These are phyloP conservation scores for Dipteronia sinensis DNA, from an alignment of 345 rosid species.

Conservation along the genomic window DNA sequence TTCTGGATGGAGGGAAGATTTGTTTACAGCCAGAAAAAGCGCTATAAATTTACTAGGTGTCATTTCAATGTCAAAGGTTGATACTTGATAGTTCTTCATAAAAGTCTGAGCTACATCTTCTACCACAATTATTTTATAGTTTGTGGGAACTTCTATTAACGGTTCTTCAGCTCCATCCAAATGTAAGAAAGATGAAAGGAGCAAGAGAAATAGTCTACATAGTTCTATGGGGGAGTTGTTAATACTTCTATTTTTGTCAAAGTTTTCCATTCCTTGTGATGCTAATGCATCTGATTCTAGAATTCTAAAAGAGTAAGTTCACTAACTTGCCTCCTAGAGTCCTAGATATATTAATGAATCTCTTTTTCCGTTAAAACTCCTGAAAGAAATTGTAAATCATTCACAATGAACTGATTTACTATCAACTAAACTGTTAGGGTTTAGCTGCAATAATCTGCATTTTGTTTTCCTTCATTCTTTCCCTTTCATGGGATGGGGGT, in stretches of 20 bases:
- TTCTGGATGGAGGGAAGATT: constrained; percentile 93
- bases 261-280: constrained; percentile 60
- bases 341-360: background rate
- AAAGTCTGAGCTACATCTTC: constrained; percentile 19
- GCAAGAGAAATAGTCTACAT: constrained; percentile 48
- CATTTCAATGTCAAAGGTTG: constrained; percentile 77
- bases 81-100: constrained; percentile 19
- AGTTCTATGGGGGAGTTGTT: constrained; percentile 71
- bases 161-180: constrained; percentile 54
- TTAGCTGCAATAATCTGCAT: background rate
- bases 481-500: background rate
- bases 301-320: constrained; percentile 58
- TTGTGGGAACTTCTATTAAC: constrained; percentile 38
- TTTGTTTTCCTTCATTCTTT: background rate
- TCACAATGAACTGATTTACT: background rate
- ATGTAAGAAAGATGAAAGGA: constrained; percentile 81
- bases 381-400: background rate
- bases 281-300: constrained; percentile 48
- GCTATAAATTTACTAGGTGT: constrained; percentile 84
- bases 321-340: constrained; percentile 21
- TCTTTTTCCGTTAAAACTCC: constrained; percentile 3
- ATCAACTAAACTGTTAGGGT: background rate
- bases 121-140: constrained; percentile 10
- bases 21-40: constrained; percentile 86
- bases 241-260: constrained; percentile 87